Conservation (phyloP, 2,329 filamentous ascomycete species). For the Arthrobotrys pseudoclavata region DNA sequence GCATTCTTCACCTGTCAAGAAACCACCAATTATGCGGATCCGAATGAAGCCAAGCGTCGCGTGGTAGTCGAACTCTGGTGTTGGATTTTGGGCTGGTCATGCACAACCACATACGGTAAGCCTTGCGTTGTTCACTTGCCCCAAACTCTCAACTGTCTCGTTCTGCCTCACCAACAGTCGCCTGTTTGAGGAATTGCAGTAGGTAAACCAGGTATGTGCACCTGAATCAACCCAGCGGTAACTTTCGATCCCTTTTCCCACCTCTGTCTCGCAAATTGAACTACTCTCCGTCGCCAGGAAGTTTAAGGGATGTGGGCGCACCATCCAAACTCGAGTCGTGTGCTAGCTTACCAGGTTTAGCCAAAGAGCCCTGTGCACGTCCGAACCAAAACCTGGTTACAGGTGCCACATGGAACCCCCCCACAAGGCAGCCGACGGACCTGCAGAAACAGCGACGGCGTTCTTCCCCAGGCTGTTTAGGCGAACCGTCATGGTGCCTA, state of each 20-base stretch:
- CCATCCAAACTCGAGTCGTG: constrained; percentile 45
- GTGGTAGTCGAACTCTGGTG: constrained; percentile 19
- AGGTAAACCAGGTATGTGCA: constrained; percentile 49
- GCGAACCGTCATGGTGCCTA: constrained; percentile 28
- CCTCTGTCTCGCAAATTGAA: constrained; percentile 55
- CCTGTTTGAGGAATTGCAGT: constrained; percentile 22
- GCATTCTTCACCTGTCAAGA: constrained; percentile 1
- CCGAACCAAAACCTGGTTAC: constrained; percentile 49
- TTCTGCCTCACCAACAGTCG: constrained; percentile 46
- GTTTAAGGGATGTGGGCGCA: not conserved
- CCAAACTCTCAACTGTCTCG: constrained; percentile 54
- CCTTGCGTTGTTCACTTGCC: constrained; percentile 48
- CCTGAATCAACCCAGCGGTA: constrained; percentile 38
- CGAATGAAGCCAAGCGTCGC: constrained; percentile 18
- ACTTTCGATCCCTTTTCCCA: constrained; percentile 39
- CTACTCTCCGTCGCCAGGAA: constrained; percentile 57
- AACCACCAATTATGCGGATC: constrained; percentile 25
- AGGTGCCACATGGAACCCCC: constrained; percentile 55
- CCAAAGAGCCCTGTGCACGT: constrained; percentile 34
- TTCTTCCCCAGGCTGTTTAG: constrained; percentile 35
- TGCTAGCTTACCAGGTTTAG: constrained; percentile 52
- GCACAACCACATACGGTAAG: constrained; percentile 45
- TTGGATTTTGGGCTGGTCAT: constrained; percentile 54
- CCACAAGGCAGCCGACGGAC: constrained; percentile 43
- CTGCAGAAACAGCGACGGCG: constrained; percentile 53